phyloP scores from a whole-genome alignment of 2,329 filamentous ascomycete species.

The Coniochaeta sp. region DNA sequence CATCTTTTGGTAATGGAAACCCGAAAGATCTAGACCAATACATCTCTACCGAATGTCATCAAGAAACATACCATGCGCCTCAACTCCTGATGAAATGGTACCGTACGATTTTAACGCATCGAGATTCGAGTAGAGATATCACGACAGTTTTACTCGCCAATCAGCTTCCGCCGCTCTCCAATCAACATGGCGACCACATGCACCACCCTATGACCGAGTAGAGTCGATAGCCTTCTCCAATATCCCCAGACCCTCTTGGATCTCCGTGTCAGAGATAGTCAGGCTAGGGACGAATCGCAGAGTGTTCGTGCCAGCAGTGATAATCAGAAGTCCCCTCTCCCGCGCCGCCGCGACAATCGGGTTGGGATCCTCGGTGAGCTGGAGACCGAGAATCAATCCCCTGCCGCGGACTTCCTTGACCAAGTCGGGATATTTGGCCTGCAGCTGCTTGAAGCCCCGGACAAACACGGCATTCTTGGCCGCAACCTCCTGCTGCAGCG shows the following conservation, averaged over 20 bases:
- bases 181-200: not conserved
- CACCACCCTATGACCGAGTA: slow-evolving; percentile 16
- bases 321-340: slow-evolving; percentile 80
- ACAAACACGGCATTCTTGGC: slow-evolving; percentile 52
- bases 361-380: slow-evolving; percentile 67
- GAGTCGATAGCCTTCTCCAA: slow-evolving; percentile 58
- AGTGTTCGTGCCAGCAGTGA: slow-evolving; percentile 89
- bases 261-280: slow-evolving; percentile 73
- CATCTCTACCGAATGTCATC: not conserved
- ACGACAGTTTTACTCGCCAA: too few relatives aligned
- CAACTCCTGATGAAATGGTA: too few relatives aligned
- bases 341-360: slow-evolving; percentile 77
- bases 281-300: slow-evolving; percentile 86
- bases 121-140: too few relatives aligned
- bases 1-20: not conserved
- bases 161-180: not conserved
- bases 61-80: not conserved
- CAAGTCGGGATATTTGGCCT: slow-evolving; percentile 53
- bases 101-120: too few relatives aligned
- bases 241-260: slow-evolving; percentile 68
- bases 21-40: not conserved
- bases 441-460: slow-evolving; percentile 39
- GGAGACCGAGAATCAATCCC: slow-evolving; percentile 80
- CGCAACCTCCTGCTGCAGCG: slow-evolving; percentile 62
- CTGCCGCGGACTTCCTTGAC: slow-evolving; percentile 74